A percentile compares a stretch with the other conserved stretches of the same genome.
Evolutionary conservation across 768 basidiomycete genomes (phyloP).

Genomic region (Boletus pseudo-olivaceus): DNA sequence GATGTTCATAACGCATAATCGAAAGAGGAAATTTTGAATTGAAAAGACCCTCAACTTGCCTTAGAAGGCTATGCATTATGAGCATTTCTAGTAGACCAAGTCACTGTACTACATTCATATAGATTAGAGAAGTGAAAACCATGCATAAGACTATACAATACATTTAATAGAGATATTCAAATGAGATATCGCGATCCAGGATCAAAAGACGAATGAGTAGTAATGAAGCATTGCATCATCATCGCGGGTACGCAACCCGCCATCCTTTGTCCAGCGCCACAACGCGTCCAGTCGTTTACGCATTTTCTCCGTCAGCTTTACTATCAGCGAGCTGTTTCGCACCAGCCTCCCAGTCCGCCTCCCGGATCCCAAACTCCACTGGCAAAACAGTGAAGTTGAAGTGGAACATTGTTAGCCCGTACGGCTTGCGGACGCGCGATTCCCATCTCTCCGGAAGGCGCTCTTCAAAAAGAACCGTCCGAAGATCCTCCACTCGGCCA

Average conservation of each 20-base stretch:
- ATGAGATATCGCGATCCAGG: neutral
- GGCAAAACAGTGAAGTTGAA: conserved; percentile 46
- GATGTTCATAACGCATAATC: too few species aligned
- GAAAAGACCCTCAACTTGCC: too few species aligned
- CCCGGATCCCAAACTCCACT: conserved; percentile 20
- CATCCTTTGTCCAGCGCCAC: neutral
- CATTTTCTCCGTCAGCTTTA: too few species aligned
- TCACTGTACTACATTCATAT: too few species aligned
- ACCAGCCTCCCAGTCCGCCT: conserved; percentile 20
- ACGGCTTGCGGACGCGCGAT: conserved; percentile 46
- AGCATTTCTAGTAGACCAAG: too few species aligned
- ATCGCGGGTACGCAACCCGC: neutral
- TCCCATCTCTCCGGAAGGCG: conserved; percentile 73
- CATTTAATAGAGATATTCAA: neutral
- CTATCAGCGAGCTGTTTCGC: neutral
- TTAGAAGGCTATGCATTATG: too few species aligned
- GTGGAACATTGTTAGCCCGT: conserved; percentile 54
- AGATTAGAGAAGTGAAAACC: too few species aligned
- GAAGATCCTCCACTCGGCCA: conserved; percentile 55
- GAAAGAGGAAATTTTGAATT: too few species aligned
- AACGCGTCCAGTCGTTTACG: neutral
- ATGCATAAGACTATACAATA: neutral
- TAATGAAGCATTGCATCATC: neutral
- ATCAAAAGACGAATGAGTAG: neutral
- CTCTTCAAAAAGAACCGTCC: conserved; percentile 58